Evolutionary conservation across 352 stramenopile genomes (phyloP).

Genomic region (Globisporangium viniferum): DNA sequence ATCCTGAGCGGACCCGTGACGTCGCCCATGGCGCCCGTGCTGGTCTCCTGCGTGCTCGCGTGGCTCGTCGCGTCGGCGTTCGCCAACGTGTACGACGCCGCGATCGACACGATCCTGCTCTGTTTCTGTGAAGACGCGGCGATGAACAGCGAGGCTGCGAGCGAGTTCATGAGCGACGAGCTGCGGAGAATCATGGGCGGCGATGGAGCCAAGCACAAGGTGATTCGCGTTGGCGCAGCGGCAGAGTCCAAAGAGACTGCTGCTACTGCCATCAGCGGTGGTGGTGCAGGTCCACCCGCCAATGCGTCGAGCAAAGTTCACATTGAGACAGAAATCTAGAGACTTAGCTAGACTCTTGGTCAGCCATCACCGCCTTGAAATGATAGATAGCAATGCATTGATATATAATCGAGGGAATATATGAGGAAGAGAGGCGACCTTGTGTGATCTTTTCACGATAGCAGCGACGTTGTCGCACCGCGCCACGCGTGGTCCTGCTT

Average conservation of each 20-base stretch:
- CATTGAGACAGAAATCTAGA: conserved; percentile 43
- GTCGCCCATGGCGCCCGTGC: conserved; percentile 88
- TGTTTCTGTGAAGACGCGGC: conserved; percentile 95
- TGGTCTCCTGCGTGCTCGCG: conserved; percentile 72
- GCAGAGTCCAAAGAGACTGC: background rate
- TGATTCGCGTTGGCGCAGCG: conserved; percentile 35
- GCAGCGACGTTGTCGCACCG: conserved; percentile 7
- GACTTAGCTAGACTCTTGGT: background rate
- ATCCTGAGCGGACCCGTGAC: conserved; percentile 79
- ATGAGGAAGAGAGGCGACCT: no score
- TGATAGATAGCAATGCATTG: background rate
- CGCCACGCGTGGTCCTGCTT: background rate
- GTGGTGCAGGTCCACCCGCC: background rate
- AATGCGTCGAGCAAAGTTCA: conserved; percentile 27
- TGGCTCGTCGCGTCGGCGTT: conserved; percentile 93
- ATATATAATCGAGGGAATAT: background rate
- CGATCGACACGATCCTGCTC: conserved; percentile 94
- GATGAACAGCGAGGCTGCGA: conserved; percentile 52
- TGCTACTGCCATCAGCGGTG: background rate
- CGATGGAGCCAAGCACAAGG: conserved; percentile 25
- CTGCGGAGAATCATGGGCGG: conserved; percentile 61
- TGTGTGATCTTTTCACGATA: background rate
- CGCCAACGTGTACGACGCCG: conserved; percentile 92
- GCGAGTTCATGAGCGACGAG: conserved; percentile 81
- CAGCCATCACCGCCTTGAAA: background rate